Base-by-base conservation (phyloP, 352 stramenopile genomes). In the Globisporangium megalacanthum region DNA sequence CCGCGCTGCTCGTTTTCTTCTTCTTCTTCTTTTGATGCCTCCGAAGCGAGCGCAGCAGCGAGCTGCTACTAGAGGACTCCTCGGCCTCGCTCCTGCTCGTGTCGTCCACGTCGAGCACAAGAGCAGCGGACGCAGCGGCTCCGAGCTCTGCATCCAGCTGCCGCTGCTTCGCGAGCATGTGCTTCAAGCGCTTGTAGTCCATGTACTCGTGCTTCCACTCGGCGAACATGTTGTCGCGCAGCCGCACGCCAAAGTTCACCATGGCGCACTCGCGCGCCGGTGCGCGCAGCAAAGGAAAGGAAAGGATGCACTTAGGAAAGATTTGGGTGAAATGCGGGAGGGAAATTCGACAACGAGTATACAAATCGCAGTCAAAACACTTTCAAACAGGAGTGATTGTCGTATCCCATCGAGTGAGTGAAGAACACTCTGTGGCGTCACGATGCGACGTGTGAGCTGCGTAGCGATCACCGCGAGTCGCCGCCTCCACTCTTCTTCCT, bases 161-260 rank as follows among this genome's bases (percentile, higher is more conserved):
- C 33, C 68, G 65, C 62, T 88, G 73, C 33, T 70, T 71, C 63
- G 89, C 85, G 39, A 97, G 77, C 54, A 89, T 60, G 39, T 70
- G 79, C 71, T 97, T 97, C 13, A 97, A 72, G 10, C 69, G 70
- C 49, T 89, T 80, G 68, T 97, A 97, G 75, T 97, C 88, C 15
- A 97, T 31, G 67, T 97, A 97, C 44, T 95, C 77, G 51, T 84
- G 61, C 35, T 75, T 68, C 90, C 90, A 97, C 70, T 97, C 86
- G 11, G 80, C 74, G 60, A 90, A 91, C 31, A 70, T 77, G 64
- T 97, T 97, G 55, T 89, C 80, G 44, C 79, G 83, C 59, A 93
- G 62, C 31, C 83, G 78, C 60, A 81, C 62, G 54, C 79, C 75
- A 61, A 93, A 93, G 62, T 88, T 69, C 66, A 92, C 83, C 83